Evolutionary conservation across 2,329 filamentous ascomycete genomes (phyloP), one percentile per base, ranked within the genome.

Genomic region (Nothomitra cinnamomea): DNA sequence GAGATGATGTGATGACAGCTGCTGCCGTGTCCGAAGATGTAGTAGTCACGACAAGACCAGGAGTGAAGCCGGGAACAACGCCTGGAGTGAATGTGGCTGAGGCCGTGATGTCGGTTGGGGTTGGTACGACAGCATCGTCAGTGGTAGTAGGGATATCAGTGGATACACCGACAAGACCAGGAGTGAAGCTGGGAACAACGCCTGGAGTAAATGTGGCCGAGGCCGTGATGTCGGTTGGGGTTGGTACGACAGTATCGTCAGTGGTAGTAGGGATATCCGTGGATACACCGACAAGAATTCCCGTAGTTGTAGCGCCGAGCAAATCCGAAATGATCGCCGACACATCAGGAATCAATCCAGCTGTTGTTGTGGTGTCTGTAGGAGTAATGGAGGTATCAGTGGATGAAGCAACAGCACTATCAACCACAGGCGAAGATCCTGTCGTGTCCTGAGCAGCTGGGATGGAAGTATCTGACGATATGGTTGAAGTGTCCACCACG

Each of bases 281-380:
- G 17, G 28, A 32, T 32, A 32, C 28, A 5, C 28, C 28, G 28
- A 32, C 28, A 32, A 32, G 28, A 10, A 32, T 32, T 32, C 28
- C 51, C 38, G 49, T 41, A 54, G 59, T 57, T 17, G 21, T 10
- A n/a, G 43, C 25, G 24, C 10, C 43, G 24, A 24, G 43, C 7
- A 25, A 3, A 21, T 25, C 43, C 10, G 52, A 51, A 41, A 53
- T 54, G 8, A 53, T 54, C 17, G 57, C 53, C 19, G 55, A 51
- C 13, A 52, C 21, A 48, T 45, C 58, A 21, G 56, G 53, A 13
- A 41, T 53, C 21, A 56, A 5, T 32, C 10, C 56, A 8, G 55
- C 57, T n/a, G 57, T 57, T 22, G 58, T 57, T 8, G 59, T 56
- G 17, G 57, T 41, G 45, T 58, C 56, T 19, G 60, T 57, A 17